phyloP scores from a whole-genome alignment of 305 asterid genomes.

The Fraxinus velutina region DNA sequence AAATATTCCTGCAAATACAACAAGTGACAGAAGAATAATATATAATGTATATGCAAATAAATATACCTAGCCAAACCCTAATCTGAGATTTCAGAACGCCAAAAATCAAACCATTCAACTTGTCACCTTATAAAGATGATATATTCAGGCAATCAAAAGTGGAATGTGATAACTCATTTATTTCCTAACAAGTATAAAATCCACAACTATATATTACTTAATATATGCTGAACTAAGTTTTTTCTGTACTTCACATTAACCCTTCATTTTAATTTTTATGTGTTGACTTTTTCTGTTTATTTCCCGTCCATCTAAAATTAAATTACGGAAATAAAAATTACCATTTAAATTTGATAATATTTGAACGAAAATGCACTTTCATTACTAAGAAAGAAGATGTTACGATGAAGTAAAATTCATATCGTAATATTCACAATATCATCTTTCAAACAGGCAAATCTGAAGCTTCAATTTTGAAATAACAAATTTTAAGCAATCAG shows the following conservation, averaged over 20 bases:
- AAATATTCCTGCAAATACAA: slow-evolving; percentile 53
- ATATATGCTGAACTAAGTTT: not conserved
- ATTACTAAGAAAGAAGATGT: not conserved
- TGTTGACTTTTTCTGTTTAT: not conserved
- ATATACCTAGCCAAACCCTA: slow-evolving; percentile 7
- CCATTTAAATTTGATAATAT: not conserved
- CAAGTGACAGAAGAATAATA: not conserved
- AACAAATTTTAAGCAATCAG: not conserved
- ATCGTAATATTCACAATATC: not conserved
- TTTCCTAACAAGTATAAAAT: not conserved
- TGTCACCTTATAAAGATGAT: not conserved
- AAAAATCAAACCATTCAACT: slow-evolving; percentile 2
- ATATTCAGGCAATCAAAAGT: not conserved
- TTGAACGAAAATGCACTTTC: not conserved
- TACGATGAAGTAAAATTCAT: not conserved
- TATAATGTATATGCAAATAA: slow-evolving; percentile 11
- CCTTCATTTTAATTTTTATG: not conserved
- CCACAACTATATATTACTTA: not conserved
- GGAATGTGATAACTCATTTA: not conserved
- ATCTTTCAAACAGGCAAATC: not conserved
- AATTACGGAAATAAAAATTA: not conserved
- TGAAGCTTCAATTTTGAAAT: not conserved
- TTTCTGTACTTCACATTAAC: not conserved
- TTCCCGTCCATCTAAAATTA: not conserved
- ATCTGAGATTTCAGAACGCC: not conserved